Evolutionary conservation across 805 yeast genomes (phyloP).

Genomic region (Saccharomyces kudriavzevii): DNA sequence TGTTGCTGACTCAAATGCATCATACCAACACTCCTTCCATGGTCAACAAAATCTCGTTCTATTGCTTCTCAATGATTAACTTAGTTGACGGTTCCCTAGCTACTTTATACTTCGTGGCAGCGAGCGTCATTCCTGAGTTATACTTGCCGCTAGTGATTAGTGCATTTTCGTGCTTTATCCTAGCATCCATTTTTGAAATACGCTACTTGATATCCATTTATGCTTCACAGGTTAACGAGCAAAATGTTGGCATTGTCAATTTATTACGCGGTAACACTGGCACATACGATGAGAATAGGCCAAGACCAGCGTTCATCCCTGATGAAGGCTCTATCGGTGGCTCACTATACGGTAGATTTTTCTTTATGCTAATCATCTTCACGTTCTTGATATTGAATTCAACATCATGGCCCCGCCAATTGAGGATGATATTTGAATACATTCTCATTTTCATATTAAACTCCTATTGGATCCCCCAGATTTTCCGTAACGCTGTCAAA

Average conservation of each 20-base stretch:
- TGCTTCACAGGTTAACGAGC: constrained; percentile 64
- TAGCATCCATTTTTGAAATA: constrained; percentile 68
- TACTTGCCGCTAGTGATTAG: constrained; percentile 63
- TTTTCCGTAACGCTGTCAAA: constrained; percentile 50
- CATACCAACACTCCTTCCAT: constrained; percentile 71
- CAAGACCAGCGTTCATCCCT: constrained; percentile 26
- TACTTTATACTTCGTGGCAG: constrained; percentile 50
- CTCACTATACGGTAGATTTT: constrained; percentile 50
- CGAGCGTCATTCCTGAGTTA: constrained; percentile 46
- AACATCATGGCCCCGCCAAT: constrained; percentile 51
- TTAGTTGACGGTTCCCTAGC: constrained; percentile 63
- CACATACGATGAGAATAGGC: constrained; percentile 11
- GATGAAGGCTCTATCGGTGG: constrained; percentile 52
- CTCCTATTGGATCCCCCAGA: constrained; percentile 86
- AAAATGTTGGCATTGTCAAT: constrained; percentile 57
- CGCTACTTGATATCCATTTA: constrained; percentile 62
- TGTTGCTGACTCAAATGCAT: constrained; percentile 63
- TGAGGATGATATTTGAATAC: constrained; percentile 53
- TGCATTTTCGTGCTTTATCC: constrained; percentile 58
- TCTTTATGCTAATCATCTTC: constrained; percentile 44
- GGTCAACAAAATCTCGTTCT: constrained; percentile 62
- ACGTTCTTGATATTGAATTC: constrained; percentile 52
- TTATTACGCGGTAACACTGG: constrained; percentile 47
- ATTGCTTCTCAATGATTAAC: constrained; percentile 56
- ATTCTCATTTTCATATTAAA: constrained; percentile 43